phyloP scores from a whole-genome alignment of 805 yeast species.

The Kodamaea neixiangensis region DNA sequence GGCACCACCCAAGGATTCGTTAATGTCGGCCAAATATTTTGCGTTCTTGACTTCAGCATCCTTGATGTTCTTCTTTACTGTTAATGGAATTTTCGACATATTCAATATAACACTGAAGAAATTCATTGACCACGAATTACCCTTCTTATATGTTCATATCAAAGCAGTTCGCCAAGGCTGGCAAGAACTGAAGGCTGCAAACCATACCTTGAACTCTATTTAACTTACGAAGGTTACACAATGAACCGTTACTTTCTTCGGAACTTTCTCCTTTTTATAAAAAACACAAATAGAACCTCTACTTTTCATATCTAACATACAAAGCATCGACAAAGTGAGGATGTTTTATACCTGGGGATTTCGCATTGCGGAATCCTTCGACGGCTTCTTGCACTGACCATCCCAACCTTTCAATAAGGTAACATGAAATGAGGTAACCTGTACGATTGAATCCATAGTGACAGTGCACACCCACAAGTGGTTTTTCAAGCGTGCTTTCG shows the following conservation, averaged over 20 bases:
- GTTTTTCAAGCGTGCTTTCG: slow-evolving; percentile 23
- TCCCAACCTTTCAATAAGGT: slow-evolving; percentile 58
- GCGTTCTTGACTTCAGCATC: slow-evolving; percentile 15
- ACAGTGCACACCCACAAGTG: slow-evolving; percentile 67
- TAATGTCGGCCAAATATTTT: slow-evolving; percentile 9
- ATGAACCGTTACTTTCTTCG: too few relatives aligned
- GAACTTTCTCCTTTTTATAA: too few relatives aligned
- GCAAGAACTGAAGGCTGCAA: too few relatives aligned
- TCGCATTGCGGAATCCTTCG: slow-evolving; percentile 54
- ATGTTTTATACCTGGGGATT: slow-evolving; percentile 75
- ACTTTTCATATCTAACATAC: slow-evolving; percentile 55
- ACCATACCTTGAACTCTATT: too few relatives aligned
- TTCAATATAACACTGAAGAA: not conserved
- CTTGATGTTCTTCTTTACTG: slow-evolving; percentile 13
- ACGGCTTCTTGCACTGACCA: slow-evolving; percentile 66
- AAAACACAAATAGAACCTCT: too few relatives aligned
- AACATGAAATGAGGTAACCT: slow-evolving; percentile 71
- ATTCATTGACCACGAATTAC: not conserved
- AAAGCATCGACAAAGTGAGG: slow-evolving; percentile 75
- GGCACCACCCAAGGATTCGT: slow-evolving; percentile 9
- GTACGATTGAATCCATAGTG: slow-evolving; percentile 83
- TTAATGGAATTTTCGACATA: slow-evolving; percentile 17
- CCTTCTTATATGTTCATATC: not conserved
- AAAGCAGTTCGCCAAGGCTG: too few relatives aligned
- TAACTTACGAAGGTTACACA: not conserved